Base-by-base conservation (phyloP, 768 basidiomycete genomes). In the Kondoa subrosea region DNA sequence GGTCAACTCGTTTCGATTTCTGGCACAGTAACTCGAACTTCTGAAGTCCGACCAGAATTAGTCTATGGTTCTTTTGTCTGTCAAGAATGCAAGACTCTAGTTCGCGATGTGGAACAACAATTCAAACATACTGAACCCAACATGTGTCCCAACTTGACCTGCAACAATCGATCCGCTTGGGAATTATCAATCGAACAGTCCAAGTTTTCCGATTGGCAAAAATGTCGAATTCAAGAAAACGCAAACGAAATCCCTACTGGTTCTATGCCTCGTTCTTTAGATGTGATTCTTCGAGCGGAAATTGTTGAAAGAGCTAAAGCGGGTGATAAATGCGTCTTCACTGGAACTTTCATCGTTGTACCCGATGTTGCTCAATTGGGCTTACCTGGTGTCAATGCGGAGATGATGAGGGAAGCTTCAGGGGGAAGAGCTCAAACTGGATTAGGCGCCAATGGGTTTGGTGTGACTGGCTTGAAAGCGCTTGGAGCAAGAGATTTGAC, bases 71-170 rank as follows among this genome's bases (percentile, higher is more conserved):
- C 88, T 68, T 99, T 95, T 76, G 84, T 87, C 60, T 99, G 95
- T 73, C 87, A 89, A 77, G 82, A 86, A 57, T 99, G 95, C 75
- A 82, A 84, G 59, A 89, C 87, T 32, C 80, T 87, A 14, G 86
- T 96, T 29, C 84, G 87, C 66, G 93, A 96, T 74, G 85, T 99
- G 61, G 95, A 99, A 76, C 95, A 99, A 76, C 95, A 99, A 76
- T 99, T 99, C 83, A 99, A 96, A 76, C 97, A 96, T 76, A 99
- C 95, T 25, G 95, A 97, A 90, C 95, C 95, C 14, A 84, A 84
- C 64, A 80, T 96, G 57, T 99, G 95, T 76, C 95, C 89, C 21
- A 99, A 99, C 75, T 85, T 87, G 25, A 88, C 87, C 0, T 99
- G 95, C 74, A 87, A 88, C 32, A 97, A 97, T 77, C 84, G 91